Conservation (phyloP, 768 basidiomycete species). For the Coprinopsis strossmayeri region DNA sequence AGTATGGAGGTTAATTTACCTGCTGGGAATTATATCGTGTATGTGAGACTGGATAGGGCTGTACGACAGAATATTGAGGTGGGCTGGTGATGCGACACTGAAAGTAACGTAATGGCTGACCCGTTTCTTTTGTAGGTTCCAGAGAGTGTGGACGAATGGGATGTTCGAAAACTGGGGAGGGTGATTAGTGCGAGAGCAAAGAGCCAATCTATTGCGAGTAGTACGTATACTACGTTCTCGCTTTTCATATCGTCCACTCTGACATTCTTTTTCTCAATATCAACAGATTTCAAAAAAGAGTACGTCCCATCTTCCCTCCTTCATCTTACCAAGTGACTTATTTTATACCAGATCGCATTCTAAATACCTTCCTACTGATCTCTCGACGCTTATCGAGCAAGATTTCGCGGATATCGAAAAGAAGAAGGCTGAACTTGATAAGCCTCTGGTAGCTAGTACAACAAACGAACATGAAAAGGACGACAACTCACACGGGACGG, state of each 20-base stretch:
- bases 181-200: conserved; percentile 37
- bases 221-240: conserved; percentile 22
- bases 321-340: not conserved
- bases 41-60: conserved; percentile 27
- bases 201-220: conserved; percentile 39
- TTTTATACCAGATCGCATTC: conserved; percentile 14
- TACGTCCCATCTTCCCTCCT: not conserved
- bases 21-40: conserved; percentile 37
- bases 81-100: not conserved
- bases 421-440: conserved; percentile 20
- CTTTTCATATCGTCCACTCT: not conserved
- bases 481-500: conserved; percentile 18
- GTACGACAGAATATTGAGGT: conserved; percentile 24
- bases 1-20: conserved; percentile 36
- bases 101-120: not conserved
- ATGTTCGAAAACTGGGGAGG: conserved; percentile 32
- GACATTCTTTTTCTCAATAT: not conserved
- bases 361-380: conserved; percentile 26
- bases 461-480: not conserved
- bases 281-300: conserved; percentile 9
- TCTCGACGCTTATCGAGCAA: conserved; percentile 27
- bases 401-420: conserved; percentile 30
- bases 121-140: conserved; percentile 14
- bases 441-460: conserved; percentile 9
- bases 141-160: conserved; percentile 24